Base-by-base conservation (phyloP, 1,284 basidiomycete genomes). In the Somion occarium region DNA sequence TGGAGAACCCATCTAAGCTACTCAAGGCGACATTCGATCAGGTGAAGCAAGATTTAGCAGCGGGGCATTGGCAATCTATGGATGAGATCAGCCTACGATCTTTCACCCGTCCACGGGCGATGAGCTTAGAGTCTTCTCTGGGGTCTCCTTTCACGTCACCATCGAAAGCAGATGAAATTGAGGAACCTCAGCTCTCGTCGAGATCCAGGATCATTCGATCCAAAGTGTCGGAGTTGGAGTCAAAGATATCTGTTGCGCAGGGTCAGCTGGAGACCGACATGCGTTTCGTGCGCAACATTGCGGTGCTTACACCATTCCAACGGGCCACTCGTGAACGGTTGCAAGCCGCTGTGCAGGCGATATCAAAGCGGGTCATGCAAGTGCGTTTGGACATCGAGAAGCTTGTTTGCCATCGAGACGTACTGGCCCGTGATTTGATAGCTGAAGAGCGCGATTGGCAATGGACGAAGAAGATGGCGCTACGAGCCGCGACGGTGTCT, bases 281-380 rank as follows among this genome's bases (percentile, higher is more conserved):
- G 62, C 82, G 88, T 23, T 70, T 88, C 38, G 82, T 88, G 18
- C 83, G 88, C 39, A 95, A 94, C 61, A 75, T 97, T n/a, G 85
- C 85, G 1, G 80, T 89, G 46, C 74, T 97, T 44, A 88, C 91
- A 5, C 93, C 95, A 1, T 95, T 98, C 67, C 90, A 88, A 62
- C 81, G 81, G 48, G 73, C 85, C 3, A 94, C 93, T 1, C 82
- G 92, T 43, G 89, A 91, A 55, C 78, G 85, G 43, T 75, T 98
- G 30, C 72, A 82, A 23, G 59, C 70, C 24, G 74, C 83, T 3
- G 72, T 93, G 15, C 82, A 85, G 55, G 72, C 70, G n/a, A 72
- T 88, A 3, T 80, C 88, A 5, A 82, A 79, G 59, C 78, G 80
- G 38, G 73, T 97, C 52, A 80, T 80, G 58, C 73, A 78, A 53